Base-by-base conservation (phyloP, 129 eudicot species). In the Tanacetum coccineum region DNA sequence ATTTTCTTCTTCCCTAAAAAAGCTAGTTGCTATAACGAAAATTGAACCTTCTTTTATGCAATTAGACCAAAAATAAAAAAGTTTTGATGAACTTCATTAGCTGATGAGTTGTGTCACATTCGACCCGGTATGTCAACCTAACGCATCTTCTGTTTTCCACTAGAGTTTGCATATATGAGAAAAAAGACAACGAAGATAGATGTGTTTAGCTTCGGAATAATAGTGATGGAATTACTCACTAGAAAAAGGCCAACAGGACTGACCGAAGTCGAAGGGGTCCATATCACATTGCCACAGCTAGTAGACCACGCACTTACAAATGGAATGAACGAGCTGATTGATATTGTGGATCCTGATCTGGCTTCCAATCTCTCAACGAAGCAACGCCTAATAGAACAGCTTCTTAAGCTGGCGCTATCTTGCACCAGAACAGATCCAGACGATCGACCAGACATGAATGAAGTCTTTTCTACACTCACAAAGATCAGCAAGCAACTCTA, bases 231-330 rank as follows among this genome's bases (percentile, higher is more conserved):
- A n/a, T n/a, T n/a, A n/a, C n/a, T n/a, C n/a, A n/a, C n/a, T n/a
- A n/a, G n/a, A n/a, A n/a, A n/a, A n/a, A n/a, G 96, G 74, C 99
- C 99, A 40, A 93, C 98, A 18, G 82, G 84, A 53, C 79, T 82
- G 13, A 61, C 74, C 13, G 80, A 70, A 63, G 83, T 82, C 11
- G 86, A 82, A 12, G 91, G 88, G 51, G 42, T 54, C 62, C 87
- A 95, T 1, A 75, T 83, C 39, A 93, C 95, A 2, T 78, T 93
- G 73, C 85, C 84, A 49, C 81, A 84, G n/a, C 71, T 85, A 47
- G 83, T 88, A 25, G 73, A 84, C 39, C 65, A 52, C 67, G 83
- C 84, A 47, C 66, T 85, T 54, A 53, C 76, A 51, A 51, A 59
- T 11, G 91, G 96, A 67, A 54, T 8, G 50, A 71, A 71, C 17